phyloP scores from a whole-genome alignment of 2,329 filamentous ascomycete species.

The Fusarium tricinctum region DNA sequence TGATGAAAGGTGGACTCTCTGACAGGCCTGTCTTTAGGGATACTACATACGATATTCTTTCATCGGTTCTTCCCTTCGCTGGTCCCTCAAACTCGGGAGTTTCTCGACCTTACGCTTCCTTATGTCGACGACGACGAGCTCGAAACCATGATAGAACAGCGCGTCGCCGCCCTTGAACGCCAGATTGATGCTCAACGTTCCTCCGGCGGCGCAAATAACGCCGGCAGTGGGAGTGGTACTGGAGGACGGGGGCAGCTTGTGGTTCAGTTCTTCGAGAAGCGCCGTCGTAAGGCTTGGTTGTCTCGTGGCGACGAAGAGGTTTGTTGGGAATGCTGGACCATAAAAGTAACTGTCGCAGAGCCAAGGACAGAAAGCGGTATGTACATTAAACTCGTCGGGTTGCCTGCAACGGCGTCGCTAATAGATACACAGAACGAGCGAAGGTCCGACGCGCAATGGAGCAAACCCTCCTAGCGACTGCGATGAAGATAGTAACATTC shows the following conservation, averaged over 20 bases:
- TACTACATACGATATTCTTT: conserved; percentile 98
- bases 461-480: conserved; percentile 86
- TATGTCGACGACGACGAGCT: conserved; percentile 92
- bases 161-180: conserved; percentile 82
- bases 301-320: conserved; percentile 90
- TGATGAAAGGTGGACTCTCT: conserved; percentile 6
- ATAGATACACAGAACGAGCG: conserved; percentile 74
- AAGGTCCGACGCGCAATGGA: conserved; percentile 94
- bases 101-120: conserved; percentile 90
- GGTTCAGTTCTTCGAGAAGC: conserved; percentile 96
- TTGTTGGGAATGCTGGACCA: conserved; percentile 96
- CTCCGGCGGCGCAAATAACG: conserved; percentile 45
- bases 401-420: background rate
- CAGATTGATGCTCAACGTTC: conserved; percentile 76
- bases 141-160: conserved; percentile 92
- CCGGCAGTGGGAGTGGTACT: conserved; percentile 36
- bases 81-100: conserved; percentile 84
- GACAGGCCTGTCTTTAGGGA: conserved; percentile 66
- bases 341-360: conserved; percentile 93
- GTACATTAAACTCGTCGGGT: conserved; percentile 53
- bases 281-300: conserved; percentile 83
- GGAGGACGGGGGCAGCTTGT: conserved; percentile 83
- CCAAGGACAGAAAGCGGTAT: conserved; percentile 89
- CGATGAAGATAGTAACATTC: conserved; percentile 89
- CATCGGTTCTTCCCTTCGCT: conserved; percentile 95